Base-by-base conservation (phyloP, 1,139 yeast genomes). In the Pichia sp. region DNA sequence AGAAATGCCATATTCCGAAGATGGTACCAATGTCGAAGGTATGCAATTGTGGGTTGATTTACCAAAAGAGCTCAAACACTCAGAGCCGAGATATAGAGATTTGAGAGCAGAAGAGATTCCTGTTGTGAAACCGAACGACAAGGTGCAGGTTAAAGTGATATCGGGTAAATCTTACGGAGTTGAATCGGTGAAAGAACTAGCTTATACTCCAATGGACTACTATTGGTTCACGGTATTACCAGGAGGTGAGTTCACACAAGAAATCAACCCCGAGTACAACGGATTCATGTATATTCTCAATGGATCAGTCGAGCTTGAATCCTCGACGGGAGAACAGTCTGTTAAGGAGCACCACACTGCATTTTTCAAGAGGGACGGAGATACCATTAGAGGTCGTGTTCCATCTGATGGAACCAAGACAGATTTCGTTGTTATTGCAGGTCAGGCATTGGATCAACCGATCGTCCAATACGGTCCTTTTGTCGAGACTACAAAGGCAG, bases 21-120 rank as follows among this genome's bases (percentile, higher is more conserved):
- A 77, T 52, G 84, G 82, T 28, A 61, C 71, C 27, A 67, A 75
- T 1, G 78, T 81, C 36, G 74, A 69, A 37, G 96, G 95, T 43
- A 70, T 88, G 71, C 96, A 88, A 64, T 67, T 90, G 44, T 88
- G 97, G 97, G 95, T 88, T 42, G 95, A 87, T 60, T 72, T 87
- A 51, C 96, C 96, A 5, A 75, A 71, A 45, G 67, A 75, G 4
- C 67, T 83, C 60, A 86, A 86, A 61, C 72, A 79, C 49, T 68
- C 77, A 47, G 77, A 75, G 41, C 96, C 97, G 41, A 69, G 94
- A 48, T 88, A 88, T 67, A 74, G 95, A 56, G 95, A 87, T 60
- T 72, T 88, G 59, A 73, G 77, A 58, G 74, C 75, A 11, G 70
- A 71, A 56, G 95, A 87, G 57, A 79, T 85, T 42, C 95, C 95